A percentile compares a stretch with the other conserved stretches of the same genome.
Conservation (phyloP, 345 rosid genomes). For the Hypericum perforatum region DNA sequence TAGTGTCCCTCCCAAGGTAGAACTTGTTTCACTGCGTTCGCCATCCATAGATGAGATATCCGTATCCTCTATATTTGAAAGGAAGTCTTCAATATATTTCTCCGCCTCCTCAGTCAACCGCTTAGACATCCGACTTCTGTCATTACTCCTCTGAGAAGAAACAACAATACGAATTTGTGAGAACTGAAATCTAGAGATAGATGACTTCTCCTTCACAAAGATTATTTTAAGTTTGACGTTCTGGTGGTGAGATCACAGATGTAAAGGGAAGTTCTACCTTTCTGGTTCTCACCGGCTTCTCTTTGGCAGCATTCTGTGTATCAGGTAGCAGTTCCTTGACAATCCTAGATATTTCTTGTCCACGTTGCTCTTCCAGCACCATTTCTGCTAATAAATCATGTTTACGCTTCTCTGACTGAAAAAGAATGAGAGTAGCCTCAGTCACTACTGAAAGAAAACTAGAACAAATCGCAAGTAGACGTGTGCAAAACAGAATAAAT, state of each 20-base stretch:
- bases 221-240: too few relatives aligned
- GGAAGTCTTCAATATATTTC: conserved; percentile 76
- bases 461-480: too few relatives aligned
- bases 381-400: conserved; percentile 56
- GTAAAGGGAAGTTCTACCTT: conserved; percentile 33
- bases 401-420: conserved; percentile 81
- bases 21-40: conserved; percentile 85
- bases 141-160: conserved; percentile 54
- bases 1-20: conserved; percentile 42
- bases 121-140: conserved; percentile 61
- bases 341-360: conserved; percentile 50
- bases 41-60: conserved; percentile 93
- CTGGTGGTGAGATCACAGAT: too few relatives aligned
- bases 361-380: conserved; percentile 54
- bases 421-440: conserved; percentile 13
- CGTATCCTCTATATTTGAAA: conserved; percentile 81
- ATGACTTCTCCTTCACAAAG: too few relatives aligned
- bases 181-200: neutral
- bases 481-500: neutral
- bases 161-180: conserved; percentile 1
- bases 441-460: conserved; percentile 3
- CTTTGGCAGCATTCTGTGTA: conserved; percentile 28
- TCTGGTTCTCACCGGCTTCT: conserved; percentile 33
- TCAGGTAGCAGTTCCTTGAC: conserved; percentile 55
- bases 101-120: conserved; percentile 82